Base-by-base conservation (phyloP, 1,284 basidiomycete genomes). In the Leccinum pallidistipes region DNA sequence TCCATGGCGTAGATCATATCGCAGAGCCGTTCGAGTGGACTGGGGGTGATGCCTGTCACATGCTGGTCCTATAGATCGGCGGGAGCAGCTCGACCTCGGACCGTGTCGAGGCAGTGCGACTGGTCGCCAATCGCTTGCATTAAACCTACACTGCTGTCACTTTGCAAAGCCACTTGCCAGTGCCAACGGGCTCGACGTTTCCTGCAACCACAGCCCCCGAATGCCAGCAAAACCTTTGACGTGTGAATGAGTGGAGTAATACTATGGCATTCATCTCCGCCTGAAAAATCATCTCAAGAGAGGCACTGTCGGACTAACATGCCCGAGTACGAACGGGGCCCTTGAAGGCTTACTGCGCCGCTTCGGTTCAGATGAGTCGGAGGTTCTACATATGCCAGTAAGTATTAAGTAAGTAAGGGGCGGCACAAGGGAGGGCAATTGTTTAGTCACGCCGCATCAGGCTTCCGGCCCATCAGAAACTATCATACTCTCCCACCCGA, bases 1-100 rank as follows among this genome's bases (percentile, higher is more conserved):
- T 36, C 66, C 32, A 3, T 43, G 11, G 40, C 14, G 65, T 34
- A 60, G 57, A 68, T 66, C 66, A 45, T 14, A 36, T 61, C 49
- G 49, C 49, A 51, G 16, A n/a, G 45, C 45, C 9, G n/a, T 43
- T 43, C 10, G 21, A 47, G 45, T 24, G 11, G 45, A 24, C 12
- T 50, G 21, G 32, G 16, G 27, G 24, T 34, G 24, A 32, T 53
- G n/a, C 10, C 12, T 29, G 16, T 32, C 29, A 18, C 16, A 31
- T n/a, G 7, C 27, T n/a, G 16, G 24, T 21, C 45, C 21, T 21
- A 21, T 12, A 47, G 45, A 47, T 47, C 45, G 45, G 21, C 21
- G 21, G n/a, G 45, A 47, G 45, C 18, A 47, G 45, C 40, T 43
- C 40, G 10, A n/a, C 34, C 40, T 40, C 38, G 16, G 40, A 43